A percentile compares a stretch with the other conserved stretches of the same genome.
These are phyloP conservation scores for Panellus pusillus DNA, from an alignment of 768 basidiomycete genomes.

Conservation along the genomic window DNA sequence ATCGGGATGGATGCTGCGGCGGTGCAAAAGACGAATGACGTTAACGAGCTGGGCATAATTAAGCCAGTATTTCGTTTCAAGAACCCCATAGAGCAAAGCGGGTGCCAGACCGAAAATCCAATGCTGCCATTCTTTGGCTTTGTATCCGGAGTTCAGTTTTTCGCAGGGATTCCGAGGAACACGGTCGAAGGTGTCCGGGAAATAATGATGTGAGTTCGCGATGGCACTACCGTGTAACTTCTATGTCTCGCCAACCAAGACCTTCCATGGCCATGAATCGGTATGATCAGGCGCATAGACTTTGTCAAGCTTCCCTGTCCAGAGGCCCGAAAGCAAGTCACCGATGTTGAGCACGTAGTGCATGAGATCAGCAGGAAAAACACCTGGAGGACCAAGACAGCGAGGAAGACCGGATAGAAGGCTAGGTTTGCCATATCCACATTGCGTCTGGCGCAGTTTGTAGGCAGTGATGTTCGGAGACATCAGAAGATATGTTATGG, in stretches of 20 bases:
- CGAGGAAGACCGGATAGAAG: not conserved
- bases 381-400: not conserved
- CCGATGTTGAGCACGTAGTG: slow-evolving; percentile 1
- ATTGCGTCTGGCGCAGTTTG: not conserved
- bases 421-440: not conserved
- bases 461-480: not conserved
- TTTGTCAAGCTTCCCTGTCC: not conserved
- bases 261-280: slow-evolving; percentile 1
- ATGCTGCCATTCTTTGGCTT: slow-evolving; percentile 16
- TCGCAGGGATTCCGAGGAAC: slow-evolving; percentile 3
- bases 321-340: not conserved
- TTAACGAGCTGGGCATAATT: slow-evolving; percentile 29
- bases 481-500: not conserved
- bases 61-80: slow-evolving; percentile 24
- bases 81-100: slow-evolving; percentile 24
- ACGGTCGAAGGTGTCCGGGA: slow-evolving; percentile 4
- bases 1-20: slow-evolving; percentile 3
- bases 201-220: not conserved
- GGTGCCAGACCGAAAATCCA: slow-evolving; percentile 23
- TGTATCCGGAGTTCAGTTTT: slow-evolving; percentile 23
- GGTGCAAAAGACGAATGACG: slow-evolving; percentile 24
- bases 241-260: not conserved
- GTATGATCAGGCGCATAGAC: not conserved
- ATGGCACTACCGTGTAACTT: not conserved
- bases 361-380: slow-evolving; percentile 1